Percentiles rank a stretch among this genome's conserved stretches.
These are phyloP conservation scores for Vararia minispora DNA, from an alignment of 768 basidiomycete species.

Conservation along the genomic window DNA sequence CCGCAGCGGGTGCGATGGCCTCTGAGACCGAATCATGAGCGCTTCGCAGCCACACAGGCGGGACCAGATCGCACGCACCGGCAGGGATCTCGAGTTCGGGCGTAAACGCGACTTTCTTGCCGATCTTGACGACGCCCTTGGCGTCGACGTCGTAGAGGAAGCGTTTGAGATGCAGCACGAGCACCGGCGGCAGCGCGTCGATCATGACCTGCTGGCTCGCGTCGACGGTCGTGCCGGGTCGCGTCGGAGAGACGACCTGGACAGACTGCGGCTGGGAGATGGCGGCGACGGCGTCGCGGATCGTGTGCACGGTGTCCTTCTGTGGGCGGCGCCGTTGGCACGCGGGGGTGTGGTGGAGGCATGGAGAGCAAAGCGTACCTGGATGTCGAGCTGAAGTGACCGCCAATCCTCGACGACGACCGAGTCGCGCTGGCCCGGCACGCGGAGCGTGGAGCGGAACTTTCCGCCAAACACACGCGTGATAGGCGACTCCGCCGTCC, in stretches of 20 bases:
- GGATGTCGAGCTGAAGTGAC: constrained; percentile 80
- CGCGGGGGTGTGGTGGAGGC: background rate
- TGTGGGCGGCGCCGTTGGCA: constrained; percentile 20
- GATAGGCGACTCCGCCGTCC: constrained; percentile 76
- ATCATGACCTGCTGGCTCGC: constrained; percentile 66
- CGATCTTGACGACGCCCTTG: constrained; percentile 75
- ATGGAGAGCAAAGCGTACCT: constrained; percentile 30
- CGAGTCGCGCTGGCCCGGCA: constrained; percentile 76
- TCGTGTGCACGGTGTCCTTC: constrained; percentile 63
- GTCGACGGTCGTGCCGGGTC: constrained; percentile 51
- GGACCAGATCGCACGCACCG: constrained; percentile 29
- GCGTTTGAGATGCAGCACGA: constrained; percentile 84
- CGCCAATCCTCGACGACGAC: constrained; percentile 90
- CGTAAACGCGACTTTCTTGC: constrained; percentile 70
- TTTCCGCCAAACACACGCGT: constrained; percentile 91
- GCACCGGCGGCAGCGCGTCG: constrained; percentile 71
- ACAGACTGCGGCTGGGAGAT: constrained; percentile 76
- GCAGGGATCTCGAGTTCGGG: constrained; percentile 67
- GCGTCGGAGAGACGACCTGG: constrained; percentile 51
- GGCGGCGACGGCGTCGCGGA: constrained; percentile 73
- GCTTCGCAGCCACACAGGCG: background rate
- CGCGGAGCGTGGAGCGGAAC: constrained; percentile 73
- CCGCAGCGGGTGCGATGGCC: constrained; percentile 41
- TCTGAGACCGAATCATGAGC: constrained; percentile 27
- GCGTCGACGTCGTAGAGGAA: constrained; percentile 76